Evolutionary conservation across 306 rosid species (phyloP).

Genomic region (Cucurbita argyrosperma): DNA sequence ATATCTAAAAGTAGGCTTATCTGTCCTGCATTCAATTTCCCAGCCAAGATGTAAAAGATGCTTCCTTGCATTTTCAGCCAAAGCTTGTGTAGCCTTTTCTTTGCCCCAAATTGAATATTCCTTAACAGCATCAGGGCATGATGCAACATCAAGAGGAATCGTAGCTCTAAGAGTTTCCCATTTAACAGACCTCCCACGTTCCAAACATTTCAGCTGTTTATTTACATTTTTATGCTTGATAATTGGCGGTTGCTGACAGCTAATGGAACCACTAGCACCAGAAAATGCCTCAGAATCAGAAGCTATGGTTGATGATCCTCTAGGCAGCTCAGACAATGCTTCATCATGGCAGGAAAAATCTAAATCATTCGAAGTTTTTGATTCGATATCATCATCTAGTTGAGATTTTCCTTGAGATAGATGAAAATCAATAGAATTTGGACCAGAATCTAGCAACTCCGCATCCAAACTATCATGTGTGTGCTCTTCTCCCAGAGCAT

Average conservation of each 20-base stretch:
- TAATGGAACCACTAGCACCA: not conserved
- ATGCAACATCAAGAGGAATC: constrained; percentile 17
- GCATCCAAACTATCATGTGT: not conserved
- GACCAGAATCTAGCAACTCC: not conserved
- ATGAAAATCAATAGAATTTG: not conserved
- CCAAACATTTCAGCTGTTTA: not conserved
- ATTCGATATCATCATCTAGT: constrained; percentile 4
- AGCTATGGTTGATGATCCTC: not conserved
- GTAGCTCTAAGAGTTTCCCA: constrained; percentile 27
- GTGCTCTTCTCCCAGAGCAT: constrained; percentile 8
- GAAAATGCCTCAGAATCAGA: constrained; percentile 13
- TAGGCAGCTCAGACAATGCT: constrained; percentile 14
- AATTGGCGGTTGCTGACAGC: constrained; percentile 10
- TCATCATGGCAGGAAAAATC: not conserved
- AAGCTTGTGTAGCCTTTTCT: not conserved
- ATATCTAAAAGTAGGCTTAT: constrained; percentile 4
- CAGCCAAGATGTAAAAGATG: constrained; percentile 63
- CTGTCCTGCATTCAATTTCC: constrained; percentile 29
- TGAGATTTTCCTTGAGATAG: constrained; percentile 7
- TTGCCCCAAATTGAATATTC: not conserved
- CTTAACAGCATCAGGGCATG: constrained; percentile 32
- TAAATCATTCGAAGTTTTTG: not conserved
- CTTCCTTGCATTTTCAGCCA: constrained; percentile 10
- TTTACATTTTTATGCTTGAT: not conserved
- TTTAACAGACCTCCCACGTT: not conserved